Conservation (phyloP, 352 stramenopile species). For the Blastocystis sp. region DNA sequence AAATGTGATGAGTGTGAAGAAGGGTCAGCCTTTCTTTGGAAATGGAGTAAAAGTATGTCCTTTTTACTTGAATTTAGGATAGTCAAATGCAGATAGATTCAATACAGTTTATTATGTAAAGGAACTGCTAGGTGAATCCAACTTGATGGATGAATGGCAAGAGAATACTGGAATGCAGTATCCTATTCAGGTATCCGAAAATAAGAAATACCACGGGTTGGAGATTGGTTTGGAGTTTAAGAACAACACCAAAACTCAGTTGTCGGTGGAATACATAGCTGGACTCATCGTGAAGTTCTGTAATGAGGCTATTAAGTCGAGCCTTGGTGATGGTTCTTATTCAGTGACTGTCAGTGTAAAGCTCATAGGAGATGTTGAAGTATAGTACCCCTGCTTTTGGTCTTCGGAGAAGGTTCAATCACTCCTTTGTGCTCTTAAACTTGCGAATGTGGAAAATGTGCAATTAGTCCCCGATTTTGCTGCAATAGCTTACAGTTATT, state of each 20-base stretch:
- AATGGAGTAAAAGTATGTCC: background rate
- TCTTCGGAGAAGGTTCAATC: background rate
- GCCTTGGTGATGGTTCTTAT: background rate
- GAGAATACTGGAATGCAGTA: conserved; percentile 30
- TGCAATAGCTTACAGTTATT: conserved; percentile 14
- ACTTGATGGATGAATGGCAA: conserved; percentile 1
- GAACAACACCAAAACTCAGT: background rate
- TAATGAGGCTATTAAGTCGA: background rate
- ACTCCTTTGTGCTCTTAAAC: background rate
- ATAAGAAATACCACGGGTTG: background rate
- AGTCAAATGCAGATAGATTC: conserved; percentile 1
- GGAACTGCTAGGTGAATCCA: background rate
- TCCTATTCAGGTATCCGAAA: background rate
- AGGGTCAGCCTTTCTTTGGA: background rate
- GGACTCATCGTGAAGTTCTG: background rate
- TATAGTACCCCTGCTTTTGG: conserved; percentile 18
- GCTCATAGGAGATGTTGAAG: background rate
- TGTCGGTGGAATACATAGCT: conserved; percentile 11
- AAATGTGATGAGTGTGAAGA: conserved; percentile 7
- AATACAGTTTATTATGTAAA: conserved; percentile 45
- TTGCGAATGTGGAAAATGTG: background rate
- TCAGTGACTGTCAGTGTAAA: background rate
- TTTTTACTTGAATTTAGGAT: background rate
- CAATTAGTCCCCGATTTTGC: background rate
- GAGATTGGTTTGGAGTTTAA: conserved; percentile 12